Conservation (phyloP, 371 early-diverging fungal genomes). For the Coemansia sp. region DNA sequence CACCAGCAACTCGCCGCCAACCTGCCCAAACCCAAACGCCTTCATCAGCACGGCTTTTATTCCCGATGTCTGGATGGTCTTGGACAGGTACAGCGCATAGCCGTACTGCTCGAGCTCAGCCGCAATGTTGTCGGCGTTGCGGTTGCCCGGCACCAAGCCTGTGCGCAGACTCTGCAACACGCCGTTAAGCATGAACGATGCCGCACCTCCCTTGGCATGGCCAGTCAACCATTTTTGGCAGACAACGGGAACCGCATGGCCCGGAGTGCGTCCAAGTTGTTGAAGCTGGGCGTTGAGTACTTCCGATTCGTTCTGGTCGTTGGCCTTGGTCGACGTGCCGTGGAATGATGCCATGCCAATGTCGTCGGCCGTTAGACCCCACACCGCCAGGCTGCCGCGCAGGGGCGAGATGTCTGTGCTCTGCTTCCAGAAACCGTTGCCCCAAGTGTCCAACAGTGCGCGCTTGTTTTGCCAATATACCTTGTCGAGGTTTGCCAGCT, state of each 20-base stretch:
- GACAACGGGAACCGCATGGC: constrained; percentile 81
- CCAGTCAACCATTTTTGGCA: constrained; percentile 96
- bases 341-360: constrained; percentile 95
- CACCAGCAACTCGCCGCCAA: constrained; percentile 77
- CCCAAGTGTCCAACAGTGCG: constrained; percentile 76
- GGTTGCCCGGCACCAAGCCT: constrained; percentile 94
- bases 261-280: constrained; percentile 87
- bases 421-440: constrained; percentile 81
- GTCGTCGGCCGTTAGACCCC: constrained; percentile 88
- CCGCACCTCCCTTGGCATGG: constrained; percentile 95
- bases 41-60: constrained; percentile 91
- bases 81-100: constrained; percentile 81
- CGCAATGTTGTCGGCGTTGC: constrained; percentile 93
- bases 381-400: constrained; percentile 88
- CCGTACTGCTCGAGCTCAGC: constrained; percentile 76
- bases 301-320: constrained; percentile 95
- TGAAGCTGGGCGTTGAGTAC: constrained; percentile 84
- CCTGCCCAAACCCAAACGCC: constrained; percentile 96
- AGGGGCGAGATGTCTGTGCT: constrained; percentile 81
- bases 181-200: constrained; percentile 96
- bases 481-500: constrained; percentile 61
- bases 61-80: constrained; percentile 88
- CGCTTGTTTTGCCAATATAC: constrained; percentile 80
- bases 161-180: constrained; percentile 82
- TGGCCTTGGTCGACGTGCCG: constrained; percentile 95